Conservation (phyloP, 2,329 filamentous ascomycete species). For the Pestalotiopsis sp. region DNA sequence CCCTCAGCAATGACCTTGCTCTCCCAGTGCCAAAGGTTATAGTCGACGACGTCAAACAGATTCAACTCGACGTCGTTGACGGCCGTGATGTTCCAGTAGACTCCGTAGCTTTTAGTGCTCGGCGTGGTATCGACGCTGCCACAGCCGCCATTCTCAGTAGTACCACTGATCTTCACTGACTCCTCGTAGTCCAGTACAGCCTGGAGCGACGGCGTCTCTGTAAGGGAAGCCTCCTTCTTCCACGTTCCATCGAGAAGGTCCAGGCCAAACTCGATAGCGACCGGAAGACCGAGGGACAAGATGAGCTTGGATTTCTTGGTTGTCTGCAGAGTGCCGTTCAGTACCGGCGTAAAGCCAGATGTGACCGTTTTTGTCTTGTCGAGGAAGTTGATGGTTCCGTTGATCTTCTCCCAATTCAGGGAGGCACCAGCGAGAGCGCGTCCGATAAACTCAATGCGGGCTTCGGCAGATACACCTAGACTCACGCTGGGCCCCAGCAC, state of each 20-base stretch:
- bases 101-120: background rate
- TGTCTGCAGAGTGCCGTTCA: constrained; percentile 1
- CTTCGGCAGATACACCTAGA: background rate
- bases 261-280: background rate
- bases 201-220: constrained; percentile 1
- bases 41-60: background rate
- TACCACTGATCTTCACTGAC: background rate
- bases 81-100: constrained; percentile 3
- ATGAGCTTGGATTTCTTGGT: background rate
- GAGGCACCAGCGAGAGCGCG: background rate
- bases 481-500: background rate
- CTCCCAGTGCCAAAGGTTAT: constrained; percentile 1
- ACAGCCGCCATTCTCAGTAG: background rate
- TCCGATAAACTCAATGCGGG: background rate
- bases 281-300: background rate
- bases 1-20: background rate
- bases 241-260: background rate
- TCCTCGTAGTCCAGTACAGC: constrained; percentile 1
- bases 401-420: background rate
- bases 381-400: background rate
- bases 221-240: constrained; percentile 6
- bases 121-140: background rate
- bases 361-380: background rate
- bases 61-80: constrained; percentile 5
- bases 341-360: background rate